A percentile compares a stretch with the other conserved stretches of the same genome.
Conservation (phyloP, 164 flowering plant genomes). For the Saururus chinensis region DNA sequence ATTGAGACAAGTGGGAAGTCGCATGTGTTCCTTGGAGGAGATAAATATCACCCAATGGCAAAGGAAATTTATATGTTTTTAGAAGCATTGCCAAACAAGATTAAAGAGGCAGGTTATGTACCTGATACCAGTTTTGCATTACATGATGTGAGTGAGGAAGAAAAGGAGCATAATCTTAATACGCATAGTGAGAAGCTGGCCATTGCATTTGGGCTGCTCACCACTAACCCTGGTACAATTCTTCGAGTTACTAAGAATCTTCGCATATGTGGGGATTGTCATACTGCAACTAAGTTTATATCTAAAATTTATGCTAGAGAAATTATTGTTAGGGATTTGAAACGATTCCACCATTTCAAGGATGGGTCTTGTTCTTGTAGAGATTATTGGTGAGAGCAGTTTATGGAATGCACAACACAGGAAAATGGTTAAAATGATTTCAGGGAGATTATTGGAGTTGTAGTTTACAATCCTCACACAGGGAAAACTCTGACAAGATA, state of each 20-base stretch:
- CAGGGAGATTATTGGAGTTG: not conserved
- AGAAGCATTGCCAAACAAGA: not conserved
- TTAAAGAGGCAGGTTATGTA: not conserved
- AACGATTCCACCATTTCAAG: not conserved
- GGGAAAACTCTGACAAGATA: too few species aligned
- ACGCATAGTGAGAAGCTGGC: not conserved
- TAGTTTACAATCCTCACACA: too few species aligned
- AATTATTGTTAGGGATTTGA: not conserved
- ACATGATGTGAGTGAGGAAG: not conserved
- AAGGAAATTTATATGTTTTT: not conserved
- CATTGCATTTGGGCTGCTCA: not conserved
- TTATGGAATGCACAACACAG: too few species aligned
- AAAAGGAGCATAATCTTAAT: not conserved
- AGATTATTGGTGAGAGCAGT: not conserved
- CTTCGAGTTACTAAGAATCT: not conserved
- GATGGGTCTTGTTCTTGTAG: not conserved
- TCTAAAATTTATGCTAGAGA: not conserved
- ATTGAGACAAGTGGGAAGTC: slow-evolving; percentile 5
- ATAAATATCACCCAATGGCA: not conserved
- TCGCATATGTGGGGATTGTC: not conserved
- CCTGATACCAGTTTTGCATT: not conserved
- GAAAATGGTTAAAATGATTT: too few species aligned
- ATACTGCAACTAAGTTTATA: not conserved
- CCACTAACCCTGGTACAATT: not conserved
- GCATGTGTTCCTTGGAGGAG: not conserved